phyloP scores from a whole-genome alignment of 108 stramenopile genomes.

The Mayamaea pseudoterrestris region DNA sequence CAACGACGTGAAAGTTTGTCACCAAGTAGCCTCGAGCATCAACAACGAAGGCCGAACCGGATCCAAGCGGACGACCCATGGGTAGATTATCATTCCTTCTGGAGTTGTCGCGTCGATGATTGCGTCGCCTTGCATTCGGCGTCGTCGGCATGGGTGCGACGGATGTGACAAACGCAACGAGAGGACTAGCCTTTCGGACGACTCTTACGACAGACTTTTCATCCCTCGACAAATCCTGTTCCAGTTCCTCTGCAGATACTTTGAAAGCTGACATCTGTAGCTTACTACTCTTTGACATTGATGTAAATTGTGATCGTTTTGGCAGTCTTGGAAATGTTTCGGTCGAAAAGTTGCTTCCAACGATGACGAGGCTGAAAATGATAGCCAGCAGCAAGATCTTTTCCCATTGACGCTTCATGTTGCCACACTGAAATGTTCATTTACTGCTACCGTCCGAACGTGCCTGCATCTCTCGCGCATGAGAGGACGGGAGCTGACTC shows the following conservation, averaged over 20 bases:
- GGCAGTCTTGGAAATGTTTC: no score
- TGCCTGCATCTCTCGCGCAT: no score
- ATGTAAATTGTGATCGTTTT: no score
- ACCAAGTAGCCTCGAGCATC: conserved; percentile 65
- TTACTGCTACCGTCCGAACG: no score
- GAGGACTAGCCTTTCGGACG: conserved; percentile 37
- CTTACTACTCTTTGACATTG: no score
- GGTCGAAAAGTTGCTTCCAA: no score
- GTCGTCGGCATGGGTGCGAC: conserved; percentile 20
- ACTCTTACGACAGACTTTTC: conserved; percentile 50
- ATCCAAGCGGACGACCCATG: conserved; percentile 27
- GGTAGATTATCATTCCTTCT: conserved; percentile 7
- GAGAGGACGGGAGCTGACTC: no score
- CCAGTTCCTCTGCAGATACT: conserved; percentile 27
- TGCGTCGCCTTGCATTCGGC: not conserved
- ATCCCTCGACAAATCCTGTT: conserved; percentile 33
- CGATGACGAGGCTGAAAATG: no score
- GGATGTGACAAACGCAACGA: conserved; percentile 63
- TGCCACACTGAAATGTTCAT: no score
- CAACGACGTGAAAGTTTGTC: conserved; percentile 85
- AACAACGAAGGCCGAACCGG: conserved; percentile 67
- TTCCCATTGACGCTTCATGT: no score
- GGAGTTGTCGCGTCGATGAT: not conserved
- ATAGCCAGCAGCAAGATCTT: no score
- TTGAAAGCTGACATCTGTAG: conserved; percentile 1